Evolutionary conservation across 805 yeast species (phyloP).

Genomic region (Schizosaccharomyces cryophilus): DNA sequence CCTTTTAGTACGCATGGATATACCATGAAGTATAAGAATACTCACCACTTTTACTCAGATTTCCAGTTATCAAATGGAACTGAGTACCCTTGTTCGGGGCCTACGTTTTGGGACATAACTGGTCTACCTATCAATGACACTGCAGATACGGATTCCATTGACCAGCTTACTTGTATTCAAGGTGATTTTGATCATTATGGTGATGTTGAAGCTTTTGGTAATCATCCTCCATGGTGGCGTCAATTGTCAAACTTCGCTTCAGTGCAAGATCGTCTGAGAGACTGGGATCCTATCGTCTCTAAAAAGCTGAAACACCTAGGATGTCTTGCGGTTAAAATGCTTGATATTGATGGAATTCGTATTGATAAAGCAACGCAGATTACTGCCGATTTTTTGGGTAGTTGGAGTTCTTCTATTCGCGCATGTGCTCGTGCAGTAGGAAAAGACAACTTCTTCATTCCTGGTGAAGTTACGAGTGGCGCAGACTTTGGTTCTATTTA

Average conservation of each 20-base stretch:
- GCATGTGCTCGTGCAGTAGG: not conserved
- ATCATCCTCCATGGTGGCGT: conserved; percentile 1
- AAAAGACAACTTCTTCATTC: not conserved
- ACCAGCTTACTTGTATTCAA: not conserved
- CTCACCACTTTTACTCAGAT: not conserved
- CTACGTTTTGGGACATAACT: not conserved
- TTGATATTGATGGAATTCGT: conserved; percentile 1
- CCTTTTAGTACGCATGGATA: not conserved
- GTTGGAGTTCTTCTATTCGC: not conserved
- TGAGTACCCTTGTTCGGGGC: not conserved
- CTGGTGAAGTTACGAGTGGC: not conserved
- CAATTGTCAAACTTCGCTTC: conserved; percentile 1
- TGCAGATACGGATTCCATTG: not conserved
- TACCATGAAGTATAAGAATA: not conserved
- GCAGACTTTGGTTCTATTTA: not conserved
- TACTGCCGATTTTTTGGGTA: not conserved
- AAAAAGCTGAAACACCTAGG: not conserved
- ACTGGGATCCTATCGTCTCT: not conserved
- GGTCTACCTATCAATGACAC: not conserved
- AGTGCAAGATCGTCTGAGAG: conserved; percentile 1
- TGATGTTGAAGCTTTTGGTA: conserved; percentile 1
- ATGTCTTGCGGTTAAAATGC: not conserved
- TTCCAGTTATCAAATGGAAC: not conserved
- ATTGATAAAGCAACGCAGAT: conserved; percentile 1
- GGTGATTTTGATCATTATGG: conserved; percentile 2